Conservation (phyloP, 352 stramenopile species). For the Globisporangium echinulatum region DNA sequence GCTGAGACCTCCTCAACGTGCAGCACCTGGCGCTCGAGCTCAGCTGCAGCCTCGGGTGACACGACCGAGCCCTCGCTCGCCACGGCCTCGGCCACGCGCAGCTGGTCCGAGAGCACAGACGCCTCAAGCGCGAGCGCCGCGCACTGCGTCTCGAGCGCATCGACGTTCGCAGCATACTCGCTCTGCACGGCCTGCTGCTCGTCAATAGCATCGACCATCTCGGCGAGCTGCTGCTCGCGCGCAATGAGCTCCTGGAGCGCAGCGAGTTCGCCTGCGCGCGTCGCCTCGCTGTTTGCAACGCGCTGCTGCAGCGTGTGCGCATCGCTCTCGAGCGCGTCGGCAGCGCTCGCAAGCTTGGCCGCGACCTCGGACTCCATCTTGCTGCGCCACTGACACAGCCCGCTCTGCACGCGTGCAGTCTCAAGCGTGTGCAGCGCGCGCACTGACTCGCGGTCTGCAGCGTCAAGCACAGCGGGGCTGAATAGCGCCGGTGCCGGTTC, state of each 20-base stretch:
- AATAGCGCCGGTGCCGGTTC: slow-evolving; percentile 42
- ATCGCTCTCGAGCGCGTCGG: slow-evolving; percentile 35
- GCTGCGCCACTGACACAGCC: slow-evolving; percentile 50
- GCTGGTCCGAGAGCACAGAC: slow-evolving; percentile 50
- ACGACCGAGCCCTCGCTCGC: slow-evolving; percentile 15
- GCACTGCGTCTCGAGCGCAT: slow-evolving; percentile 50
- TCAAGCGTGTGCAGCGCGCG: slow-evolving; percentile 41
- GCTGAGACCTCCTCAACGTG: slow-evolving; percentile 40
- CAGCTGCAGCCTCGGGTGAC: slow-evolving; percentile 13
- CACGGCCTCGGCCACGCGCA: slow-evolving; percentile 48
- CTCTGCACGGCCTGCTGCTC: slow-evolving; percentile 62
- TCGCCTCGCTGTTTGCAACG: slow-evolving; percentile 26
- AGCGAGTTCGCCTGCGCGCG: slow-evolving; percentile 43
- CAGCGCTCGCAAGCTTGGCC: slow-evolving; percentile 27
- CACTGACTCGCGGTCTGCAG: slow-evolving; percentile 29
- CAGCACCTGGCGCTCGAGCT: slow-evolving; percentile 46
- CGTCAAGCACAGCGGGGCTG: slow-evolving; percentile 25
- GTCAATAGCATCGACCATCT: slow-evolving; percentile 70
- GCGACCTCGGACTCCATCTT: slow-evolving; percentile 51
- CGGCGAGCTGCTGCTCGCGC: slow-evolving; percentile 58
- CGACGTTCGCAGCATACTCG: slow-evolving; percentile 52
- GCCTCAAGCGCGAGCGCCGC: slow-evolving; percentile 59
- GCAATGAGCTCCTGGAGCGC: slow-evolving; percentile 66
- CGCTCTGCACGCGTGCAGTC: slow-evolving; percentile 41
- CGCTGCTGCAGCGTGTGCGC: slow-evolving; percentile 32